A percentile compares a stretch with the other conserved stretches of the same genome.
phyloP scores from a whole-genome alignment of 129 eudicot species.

The Helianthus tuberosus region DNA sequence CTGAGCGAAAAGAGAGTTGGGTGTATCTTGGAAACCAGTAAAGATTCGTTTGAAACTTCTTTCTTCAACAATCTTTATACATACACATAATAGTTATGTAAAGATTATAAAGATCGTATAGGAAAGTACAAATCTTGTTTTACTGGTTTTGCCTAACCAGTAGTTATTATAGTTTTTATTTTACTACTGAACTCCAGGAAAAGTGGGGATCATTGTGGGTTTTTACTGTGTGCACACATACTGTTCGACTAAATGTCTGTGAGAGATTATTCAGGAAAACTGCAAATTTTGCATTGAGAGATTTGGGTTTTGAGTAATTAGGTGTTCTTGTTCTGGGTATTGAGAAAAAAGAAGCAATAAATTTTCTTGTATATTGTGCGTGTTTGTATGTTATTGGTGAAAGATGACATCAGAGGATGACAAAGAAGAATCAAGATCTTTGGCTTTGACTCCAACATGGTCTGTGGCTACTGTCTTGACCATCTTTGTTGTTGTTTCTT shows the following conservation, averaged over 20 bases:
- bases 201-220: too few species aligned
- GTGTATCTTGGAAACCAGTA: constrained; percentile 39
- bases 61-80: constrained; percentile 12
- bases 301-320: constrained; percentile 27
- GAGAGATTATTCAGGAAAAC: constrained; percentile 18
- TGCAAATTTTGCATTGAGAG: constrained; percentile 20
- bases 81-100: constrained; percentile 9
- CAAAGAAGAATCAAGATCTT: constrained; percentile 72
- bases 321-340: neutral
- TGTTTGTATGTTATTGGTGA: constrained; percentile 11
- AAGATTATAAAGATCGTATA: constrained; percentile 13
- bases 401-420: constrained; percentile 42
- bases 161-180: neutral
- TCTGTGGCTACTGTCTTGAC: constrained; percentile 97
- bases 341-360: constrained; percentile 15
- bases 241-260: constrained; percentile 27
- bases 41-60: constrained; percentile 23
- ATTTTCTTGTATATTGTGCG: constrained; percentile 11
- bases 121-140: constrained; percentile 29
- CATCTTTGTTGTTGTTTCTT: constrained; percentile 87
- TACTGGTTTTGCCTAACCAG: neutral
- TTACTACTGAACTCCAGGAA: constrained; percentile 4
- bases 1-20: constrained; percentile 21
- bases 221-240: constrained; percentile 4
- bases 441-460: constrained; percentile 99